A percentile compares a stretch with the other conserved stretches of the same genome.
phyloP scores from a whole-genome alignment of 495 filamentous ascomycete species.

The Melanomma pulvis-pyrius region DNA sequence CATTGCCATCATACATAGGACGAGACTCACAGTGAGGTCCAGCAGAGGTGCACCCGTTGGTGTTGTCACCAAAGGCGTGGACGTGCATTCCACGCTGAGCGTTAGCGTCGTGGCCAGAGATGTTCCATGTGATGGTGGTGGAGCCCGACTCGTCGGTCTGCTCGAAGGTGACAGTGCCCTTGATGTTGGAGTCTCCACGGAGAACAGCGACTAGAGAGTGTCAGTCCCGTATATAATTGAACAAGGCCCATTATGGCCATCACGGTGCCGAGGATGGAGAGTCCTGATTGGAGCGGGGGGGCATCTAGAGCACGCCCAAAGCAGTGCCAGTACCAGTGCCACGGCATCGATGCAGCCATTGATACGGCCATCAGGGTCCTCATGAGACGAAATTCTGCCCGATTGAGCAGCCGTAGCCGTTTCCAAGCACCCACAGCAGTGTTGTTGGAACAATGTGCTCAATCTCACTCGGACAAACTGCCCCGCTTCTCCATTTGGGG shows the following conservation, averaged over 20 bases:
- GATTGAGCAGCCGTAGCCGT: constrained; percentile 5
- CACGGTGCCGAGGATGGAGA: constrained; percentile 3
- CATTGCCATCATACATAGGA: neutral
- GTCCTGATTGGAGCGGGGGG: constrained; percentile 11
- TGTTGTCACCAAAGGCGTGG: constrained; percentile 99
- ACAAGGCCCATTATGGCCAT: neutral
- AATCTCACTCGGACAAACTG: constrained; percentile 29
- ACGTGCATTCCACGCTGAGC: constrained; percentile 97
- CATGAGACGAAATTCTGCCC: constrained; percentile 2
- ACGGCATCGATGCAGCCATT: neutral
- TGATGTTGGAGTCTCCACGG: constrained; percentile 93
- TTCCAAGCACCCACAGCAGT: constrained; percentile 2
- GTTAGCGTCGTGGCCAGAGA: constrained; percentile 88
- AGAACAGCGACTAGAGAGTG: constrained; percentile 80
- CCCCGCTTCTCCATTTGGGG: constrained; percentile 18
- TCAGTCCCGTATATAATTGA: neutral
- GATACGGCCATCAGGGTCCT: constrained; percentile 35
- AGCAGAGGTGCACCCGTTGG: constrained; percentile 97
- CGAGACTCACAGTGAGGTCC: constrained; percentile 84
- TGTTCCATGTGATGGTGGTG: constrained; percentile 89
- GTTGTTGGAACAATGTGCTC: constrained; percentile 32
- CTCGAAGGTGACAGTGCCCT: constrained; percentile 92
- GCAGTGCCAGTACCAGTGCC: constrained; percentile 3
- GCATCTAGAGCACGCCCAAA: constrained; percentile 1
- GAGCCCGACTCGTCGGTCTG: constrained; percentile 76